Percentiles rank a stretch among this genome's conserved stretches.
These are phyloP conservation scores for Cajanus cajan DNA, from an alignment of 306 rosid species.

Conservation along the genomic window DNA sequence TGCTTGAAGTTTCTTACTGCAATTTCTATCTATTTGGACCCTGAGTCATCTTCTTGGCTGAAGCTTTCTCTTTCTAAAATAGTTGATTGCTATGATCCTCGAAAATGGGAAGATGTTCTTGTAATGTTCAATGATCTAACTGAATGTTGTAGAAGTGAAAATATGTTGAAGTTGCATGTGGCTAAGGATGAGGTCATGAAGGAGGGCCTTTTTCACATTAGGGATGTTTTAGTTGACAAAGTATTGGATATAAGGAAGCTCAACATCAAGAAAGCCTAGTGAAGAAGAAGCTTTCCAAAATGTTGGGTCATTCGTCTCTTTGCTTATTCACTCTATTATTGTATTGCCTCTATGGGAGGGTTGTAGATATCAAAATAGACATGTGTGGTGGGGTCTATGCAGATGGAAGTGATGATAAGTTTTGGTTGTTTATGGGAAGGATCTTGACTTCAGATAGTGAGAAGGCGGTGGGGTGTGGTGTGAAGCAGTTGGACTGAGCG, in stretches of 20 bases:
- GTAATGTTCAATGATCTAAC: constrained; percentile 78
- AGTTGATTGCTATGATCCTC: constrained; percentile 36
- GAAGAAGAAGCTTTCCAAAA: constrained; percentile 73
- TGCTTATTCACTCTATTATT: constrained; percentile 81
- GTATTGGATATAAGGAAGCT: no score
- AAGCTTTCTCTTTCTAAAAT: constrained; percentile 54
- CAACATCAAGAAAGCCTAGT: no score
- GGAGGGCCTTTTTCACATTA: no score
- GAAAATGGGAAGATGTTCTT: constrained; percentile 80
- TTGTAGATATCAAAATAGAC: constrained; percentile 74
- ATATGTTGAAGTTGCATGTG: constrained; percentile 40
- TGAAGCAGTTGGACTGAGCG: no score
- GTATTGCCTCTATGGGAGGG: constrained; percentile 64
- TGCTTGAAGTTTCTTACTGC: constrained; percentile 64
- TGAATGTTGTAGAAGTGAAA: constrained; percentile 51
- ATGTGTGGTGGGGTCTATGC: no score
- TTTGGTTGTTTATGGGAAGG: no score
- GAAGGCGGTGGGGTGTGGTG: no score
- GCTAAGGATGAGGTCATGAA: constrained; percentile 71
- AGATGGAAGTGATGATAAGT: no score
- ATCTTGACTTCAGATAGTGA: no score
- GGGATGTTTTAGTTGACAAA: no score
- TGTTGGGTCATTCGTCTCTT: constrained; percentile 76
- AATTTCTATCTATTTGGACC: constrained; percentile 34
- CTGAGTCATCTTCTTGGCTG: constrained; percentile 77